Base-by-base conservation (phyloP, 495 filamentous ascomycete genomes). In the Tuber indicum region DNA sequence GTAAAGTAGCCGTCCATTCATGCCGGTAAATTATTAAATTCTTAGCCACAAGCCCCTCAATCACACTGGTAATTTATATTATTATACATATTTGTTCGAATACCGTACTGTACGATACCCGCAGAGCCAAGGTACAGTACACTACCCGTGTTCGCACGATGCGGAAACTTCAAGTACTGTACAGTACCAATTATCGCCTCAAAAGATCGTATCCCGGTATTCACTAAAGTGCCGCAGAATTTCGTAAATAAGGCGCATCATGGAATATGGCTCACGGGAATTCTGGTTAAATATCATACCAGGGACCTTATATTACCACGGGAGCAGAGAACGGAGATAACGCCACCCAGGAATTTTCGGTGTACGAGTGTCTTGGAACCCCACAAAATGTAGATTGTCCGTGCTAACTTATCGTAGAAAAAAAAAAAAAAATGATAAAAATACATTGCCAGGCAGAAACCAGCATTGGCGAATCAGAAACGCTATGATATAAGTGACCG, bases 371-470 rank as follows among this genome's bases (percentile, higher is more conserved):
- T 66, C 26, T 66, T 36, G 58, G 58, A 36, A 66, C 32, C 14
- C 58, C 26, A 66, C 26, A 32, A 66, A 8, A 32, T 36, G 58
- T 12, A 26, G 58, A 66, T 66, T 17, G 12, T 66, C 58, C 14
- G 14, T 36, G 26, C 58, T 66, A 32, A 32, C 32, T 32, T 32
- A 66, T 66, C 12, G 58, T 36, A 32, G 58, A 66, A 17, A 66
- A 14, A 26, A 66, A 17, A 66, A 14, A 26, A 66, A 32, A 32
- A 32, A 66, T 16, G 32, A 36, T 66, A 66, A 66, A 66, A 66
- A 66, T 66, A 66, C 58, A 66, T 66, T 66, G 58, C 58, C 26
- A 66, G 58, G 58, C 58, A 66, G 9, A 36, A 36, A 66, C 58
- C 58, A 66, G 58, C 58, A 36, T 66, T 66, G 58, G 32, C 19